A percentile compares a stretch with the other conserved stretches of the same genome.
phyloP scores from a whole-genome alignment of 2,329 filamentous ascomycete species.

The Exophiala mesophila region DNA sequence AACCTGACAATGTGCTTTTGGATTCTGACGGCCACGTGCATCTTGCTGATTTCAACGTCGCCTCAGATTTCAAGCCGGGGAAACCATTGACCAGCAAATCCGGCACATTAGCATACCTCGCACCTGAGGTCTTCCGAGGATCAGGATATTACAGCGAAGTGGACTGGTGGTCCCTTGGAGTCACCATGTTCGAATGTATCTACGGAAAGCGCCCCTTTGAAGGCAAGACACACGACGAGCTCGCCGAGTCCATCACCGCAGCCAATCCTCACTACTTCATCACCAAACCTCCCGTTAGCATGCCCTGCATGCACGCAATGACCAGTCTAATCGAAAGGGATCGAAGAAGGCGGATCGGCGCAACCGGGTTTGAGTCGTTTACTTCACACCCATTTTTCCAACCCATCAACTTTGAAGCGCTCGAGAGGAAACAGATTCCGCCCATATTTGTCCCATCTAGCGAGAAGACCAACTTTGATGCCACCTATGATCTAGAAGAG shows the following conservation, averaged over 20 bases:
- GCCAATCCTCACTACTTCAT: slow-evolving; percentile 84
- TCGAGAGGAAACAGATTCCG: slow-evolving; percentile 82
- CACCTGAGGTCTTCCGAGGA: slow-evolving; percentile 89
- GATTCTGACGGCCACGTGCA: slow-evolving; percentile 92
- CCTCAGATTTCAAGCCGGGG: slow-evolving; percentile 80
- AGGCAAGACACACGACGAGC: slow-evolving; percentile 73
- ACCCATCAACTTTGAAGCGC: slow-evolving; percentile 72
- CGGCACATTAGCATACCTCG: slow-evolving; percentile 89
- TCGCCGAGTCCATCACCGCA: slow-evolving; percentile 75
- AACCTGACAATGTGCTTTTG: slow-evolving; percentile 85
- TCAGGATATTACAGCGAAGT: slow-evolving; percentile 84
- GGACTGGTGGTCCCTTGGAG: slow-evolving; percentile 98
- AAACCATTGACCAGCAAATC: slow-evolving; percentile 91
- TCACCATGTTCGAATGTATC: slow-evolving; percentile 99
- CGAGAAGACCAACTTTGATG: slow-evolving; percentile 98
- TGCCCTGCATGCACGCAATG: slow-evolving; percentile 84
- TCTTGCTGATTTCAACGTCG: slow-evolving; percentile 97
- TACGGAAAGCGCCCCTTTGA: slow-evolving; percentile 99
- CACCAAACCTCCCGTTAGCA: slow-evolving; percentile 83
- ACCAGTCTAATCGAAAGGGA: slow-evolving; percentile 76
- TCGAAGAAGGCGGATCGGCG: slow-evolving; percentile 75
- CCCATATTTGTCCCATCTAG: slow-evolving; percentile 90
- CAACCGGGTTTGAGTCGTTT: slow-evolving; percentile 75
- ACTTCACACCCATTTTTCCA: slow-evolving; percentile 86
- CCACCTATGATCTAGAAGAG: slow-evolving; percentile 95